Evolutionary conservation across 441 rosid genomes (phyloP), one percentile per base, ranked within the genome.

Genomic region (Flueggea neowawraea): DNA sequence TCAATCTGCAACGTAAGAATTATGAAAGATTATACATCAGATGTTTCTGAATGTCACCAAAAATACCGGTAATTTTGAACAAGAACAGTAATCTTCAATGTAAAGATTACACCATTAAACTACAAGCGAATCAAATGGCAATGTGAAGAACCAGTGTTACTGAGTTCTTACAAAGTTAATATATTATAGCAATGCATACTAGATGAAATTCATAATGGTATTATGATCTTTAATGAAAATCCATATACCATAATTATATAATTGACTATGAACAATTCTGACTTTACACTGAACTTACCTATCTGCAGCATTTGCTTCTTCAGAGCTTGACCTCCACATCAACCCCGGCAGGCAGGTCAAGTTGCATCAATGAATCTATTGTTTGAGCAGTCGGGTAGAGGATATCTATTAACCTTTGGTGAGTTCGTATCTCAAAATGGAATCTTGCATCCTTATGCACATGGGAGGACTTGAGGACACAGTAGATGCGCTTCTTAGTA

Each of bases 391-490:
- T 95, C 0, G 99, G 99, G 81, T 86, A 87, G 39, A 91, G 84
- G 75, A 95, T 86, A 65, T 95, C 99, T 3, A 91, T 91, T 41
- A 95, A 84, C 12, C 97, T 87, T 69, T 91, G 97, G 75, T 95
- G 99, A 47, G 99, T 95, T 66, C 99, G 76, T 70, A 91, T 91
- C 79, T 95, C 97, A 66, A 95, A 89, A 70, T 95, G 97, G 65
- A 91, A 89, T 81, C 99, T 80, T 45, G 99, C 99, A 69, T 95
- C 99, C 80, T 95, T 91, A 87, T 95, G 90, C 53, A 95, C 99
- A 13, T 95, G 97, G 9, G 97, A 97, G 54, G 99, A 95, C 78
- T 88, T 91, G 61, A 95, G 95, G 63, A 95, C 94, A 83, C 99
- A 95, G 71, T 86, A 91, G 69, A 91, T 48, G 48, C 94, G 80